Evolutionary conservation across 225 moss, liverwort and hornwort species (phyloP).

Genomic region (Lunularia cruciata): DNA sequence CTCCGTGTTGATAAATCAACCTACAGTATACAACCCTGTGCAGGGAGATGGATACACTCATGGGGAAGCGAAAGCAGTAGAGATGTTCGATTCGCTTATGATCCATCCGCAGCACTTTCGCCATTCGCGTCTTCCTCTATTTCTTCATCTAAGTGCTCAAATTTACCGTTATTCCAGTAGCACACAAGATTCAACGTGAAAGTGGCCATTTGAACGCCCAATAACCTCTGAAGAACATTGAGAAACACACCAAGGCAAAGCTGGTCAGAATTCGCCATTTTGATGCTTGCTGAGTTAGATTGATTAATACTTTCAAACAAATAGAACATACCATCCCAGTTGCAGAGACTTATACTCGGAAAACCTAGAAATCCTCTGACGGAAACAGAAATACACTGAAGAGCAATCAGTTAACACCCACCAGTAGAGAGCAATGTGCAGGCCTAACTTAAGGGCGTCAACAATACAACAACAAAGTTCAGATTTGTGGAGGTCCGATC

Average conservation of each 20-base stretch:
- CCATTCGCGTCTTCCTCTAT: conserved; percentile 28
- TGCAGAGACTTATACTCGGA: too few species aligned
- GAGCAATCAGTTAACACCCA: too few species aligned
- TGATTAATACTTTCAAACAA: too few species aligned
- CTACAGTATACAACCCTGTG: conserved; percentile 18
- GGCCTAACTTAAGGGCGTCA: neutral
- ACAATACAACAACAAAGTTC: neutral
- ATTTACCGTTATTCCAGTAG: conserved; percentile 68
- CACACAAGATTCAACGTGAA: conserved; percentile 73
- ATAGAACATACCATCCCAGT: too few species aligned
- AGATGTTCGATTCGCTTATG: neutral
- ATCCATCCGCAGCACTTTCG: neutral
- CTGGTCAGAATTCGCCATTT: too few species aligned
- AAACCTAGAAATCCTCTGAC: too few species aligned
- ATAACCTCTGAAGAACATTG: conserved; percentile 54
- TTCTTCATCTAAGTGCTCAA: conserved; percentile 61
- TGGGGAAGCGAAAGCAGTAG: neutral
- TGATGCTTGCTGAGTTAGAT: neutral
- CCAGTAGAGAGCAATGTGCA: too few species aligned
- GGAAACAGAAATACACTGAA: too few species aligned
- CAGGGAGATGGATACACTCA: neutral
- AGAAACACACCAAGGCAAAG: neutral
- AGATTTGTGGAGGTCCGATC: too few species aligned
- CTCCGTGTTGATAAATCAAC: conserved; percentile 14
- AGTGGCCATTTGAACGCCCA: conserved; percentile 82